phyloP scores from a whole-genome alignment of 2,329 filamentous ascomycete genomes.

The Coniochaeta sp. region DNA sequence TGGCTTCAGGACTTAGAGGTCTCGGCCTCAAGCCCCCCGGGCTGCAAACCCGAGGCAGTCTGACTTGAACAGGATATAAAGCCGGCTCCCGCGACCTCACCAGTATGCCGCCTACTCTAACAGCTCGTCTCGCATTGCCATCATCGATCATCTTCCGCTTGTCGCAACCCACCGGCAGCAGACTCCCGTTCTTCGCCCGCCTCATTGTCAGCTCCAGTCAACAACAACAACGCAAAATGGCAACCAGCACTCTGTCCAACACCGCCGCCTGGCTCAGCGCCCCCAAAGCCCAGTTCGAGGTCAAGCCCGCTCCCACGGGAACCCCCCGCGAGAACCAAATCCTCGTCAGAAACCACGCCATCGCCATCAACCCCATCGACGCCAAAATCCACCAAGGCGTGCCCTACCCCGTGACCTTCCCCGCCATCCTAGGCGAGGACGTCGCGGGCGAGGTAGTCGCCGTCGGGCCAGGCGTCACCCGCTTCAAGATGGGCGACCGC shows the following conservation, averaged over 20 bases:
- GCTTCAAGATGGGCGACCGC: constrained; percentile 25
- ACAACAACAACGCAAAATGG: not conserved
- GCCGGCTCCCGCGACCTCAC: too few species aligned
- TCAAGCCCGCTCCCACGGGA: not conserved
- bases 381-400: constrained; percentile 18
- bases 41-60: too few species aligned
- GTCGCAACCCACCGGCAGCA: not conserved
- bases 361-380: constrained; percentile 22
- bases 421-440: constrained; percentile 22
- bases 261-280: constrained; percentile 1
- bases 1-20: too few species aligned
- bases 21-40: too few species aligned
- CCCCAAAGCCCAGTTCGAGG: not conserved
- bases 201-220: not conserved
- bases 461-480: constrained; percentile 16
- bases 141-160: not conserved
- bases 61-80: too few species aligned
- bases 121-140: not conserved
- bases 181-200: not conserved
- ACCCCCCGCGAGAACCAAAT: constrained; percentile 9
- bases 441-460: constrained; percentile 23
- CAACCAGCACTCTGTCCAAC: not conserved
- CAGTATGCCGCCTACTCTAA: too few species aligned
- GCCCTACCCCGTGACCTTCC: constrained; percentile 18
- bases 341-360: constrained; percentile 16